Evolutionary conservation across 108 stramenopile genomes (phyloP).

Genomic region (Skeletonema costatum): DNA sequence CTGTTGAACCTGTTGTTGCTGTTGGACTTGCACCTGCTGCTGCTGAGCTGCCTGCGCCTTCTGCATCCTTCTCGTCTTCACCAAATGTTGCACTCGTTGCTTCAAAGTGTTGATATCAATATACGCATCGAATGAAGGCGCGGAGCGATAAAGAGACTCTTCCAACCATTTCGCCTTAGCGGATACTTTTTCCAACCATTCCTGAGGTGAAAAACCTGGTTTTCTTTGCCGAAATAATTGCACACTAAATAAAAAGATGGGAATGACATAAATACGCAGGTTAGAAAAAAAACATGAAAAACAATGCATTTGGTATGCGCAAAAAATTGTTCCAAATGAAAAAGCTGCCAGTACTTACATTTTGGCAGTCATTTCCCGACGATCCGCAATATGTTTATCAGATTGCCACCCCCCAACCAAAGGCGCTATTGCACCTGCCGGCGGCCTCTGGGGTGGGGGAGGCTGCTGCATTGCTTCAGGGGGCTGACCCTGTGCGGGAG

Average conservation of each 20-base stretch:
- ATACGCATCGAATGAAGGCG: conserved; percentile 89
- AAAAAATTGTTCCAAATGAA: neutral
- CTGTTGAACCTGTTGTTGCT: conserved; percentile 21
- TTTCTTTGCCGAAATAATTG: conserved; percentile 92
- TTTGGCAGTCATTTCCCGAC: conserved; percentile 93
- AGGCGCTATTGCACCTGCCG: conserved; percentile 55
- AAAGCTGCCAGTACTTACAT: conserved; percentile 59
- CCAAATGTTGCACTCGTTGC: conserved; percentile 91
- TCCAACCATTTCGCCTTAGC: conserved; percentile 97
- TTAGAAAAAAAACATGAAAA: too few species aligned
- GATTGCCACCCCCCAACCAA: conserved; percentile 93
- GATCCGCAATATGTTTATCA: conserved; percentile 83
- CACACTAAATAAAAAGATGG: conserved; percentile 57
- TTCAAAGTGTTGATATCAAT: conserved; percentile 91
- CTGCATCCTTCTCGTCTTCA: conserved; percentile 76
- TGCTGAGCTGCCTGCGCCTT: conserved; percentile 41
- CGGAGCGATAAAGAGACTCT: conserved; percentile 91
- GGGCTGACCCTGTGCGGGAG: conserved; percentile 17
- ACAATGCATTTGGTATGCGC: conserved; percentile 2
- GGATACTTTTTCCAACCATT: conserved; percentile 94
- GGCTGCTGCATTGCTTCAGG: conserved; percentile 43
- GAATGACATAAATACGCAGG: neutral
- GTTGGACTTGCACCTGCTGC: conserved; percentile 22
- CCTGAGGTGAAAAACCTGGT: conserved; percentile 88
- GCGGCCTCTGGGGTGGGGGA: conserved; percentile 16